These are phyloP conservation scores for Nymphaea colorata DNA, from an alignment of 164 flowering plant genomes.

Conservation along the genomic window DNA sequence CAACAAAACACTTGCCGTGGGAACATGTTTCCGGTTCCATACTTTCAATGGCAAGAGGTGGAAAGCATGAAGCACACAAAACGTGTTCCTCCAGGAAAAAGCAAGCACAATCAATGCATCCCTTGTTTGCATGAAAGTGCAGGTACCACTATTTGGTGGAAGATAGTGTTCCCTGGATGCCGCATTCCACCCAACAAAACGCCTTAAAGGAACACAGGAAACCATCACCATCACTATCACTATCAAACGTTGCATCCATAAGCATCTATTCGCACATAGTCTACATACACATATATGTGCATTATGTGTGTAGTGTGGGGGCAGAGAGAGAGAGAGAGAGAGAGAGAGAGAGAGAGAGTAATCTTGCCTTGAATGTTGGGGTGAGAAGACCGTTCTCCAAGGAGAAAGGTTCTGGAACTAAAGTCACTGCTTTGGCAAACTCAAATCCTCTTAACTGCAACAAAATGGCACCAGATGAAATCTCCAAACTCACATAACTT, in stretches of 20 bases:
- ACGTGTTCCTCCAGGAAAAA: too few species aligned
- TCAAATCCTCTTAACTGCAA: slow-evolving; percentile 91
- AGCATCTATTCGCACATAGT: not conserved
- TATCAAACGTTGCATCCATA: not conserved
- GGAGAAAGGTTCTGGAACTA: slow-evolving; percentile 75
- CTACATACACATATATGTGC: too few species aligned
- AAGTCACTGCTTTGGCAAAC: slow-evolving; percentile 73
- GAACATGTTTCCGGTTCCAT: too few species aligned
- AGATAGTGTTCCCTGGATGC: too few species aligned
- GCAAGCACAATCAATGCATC: too few species aligned
- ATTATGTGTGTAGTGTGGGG: too few species aligned
- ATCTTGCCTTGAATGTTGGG: slow-evolving; percentile 78
- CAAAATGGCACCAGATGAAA: not conserved
- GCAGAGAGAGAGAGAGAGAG: not conserved
- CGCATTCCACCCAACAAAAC: not conserved
- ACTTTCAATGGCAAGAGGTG: too few species aligned
- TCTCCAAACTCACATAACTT: not conserved
- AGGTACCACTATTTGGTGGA: too few species aligned
- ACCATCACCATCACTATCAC: too few species aligned
- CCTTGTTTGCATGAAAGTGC: too few species aligned
- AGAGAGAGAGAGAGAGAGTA: not conserved
- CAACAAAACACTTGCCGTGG: too few species aligned
- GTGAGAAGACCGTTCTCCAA: slow-evolving; percentile 87
- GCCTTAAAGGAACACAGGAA: not conserved
- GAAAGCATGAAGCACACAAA: too few species aligned